Conservation (phyloP, 176 grass and related monocot species). For the Cocos nucifera region DNA sequence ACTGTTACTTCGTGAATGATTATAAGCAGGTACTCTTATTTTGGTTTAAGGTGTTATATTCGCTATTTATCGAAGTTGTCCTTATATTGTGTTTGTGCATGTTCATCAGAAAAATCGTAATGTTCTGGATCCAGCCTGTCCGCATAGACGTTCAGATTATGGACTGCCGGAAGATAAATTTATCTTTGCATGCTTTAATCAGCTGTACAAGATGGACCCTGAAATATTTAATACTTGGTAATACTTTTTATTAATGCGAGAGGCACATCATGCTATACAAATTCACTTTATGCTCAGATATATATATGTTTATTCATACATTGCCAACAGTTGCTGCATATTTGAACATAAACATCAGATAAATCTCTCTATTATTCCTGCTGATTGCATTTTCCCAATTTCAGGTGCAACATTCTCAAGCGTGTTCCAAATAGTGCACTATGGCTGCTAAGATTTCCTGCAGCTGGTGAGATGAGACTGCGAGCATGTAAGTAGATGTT, state of each 20-base stretch:
- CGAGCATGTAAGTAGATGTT: slow-evolving; percentile 59
- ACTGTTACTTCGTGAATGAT: slow-evolving; percentile 91
- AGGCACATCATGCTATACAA: no score
- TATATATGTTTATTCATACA: no score
- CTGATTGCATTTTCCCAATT: no score
- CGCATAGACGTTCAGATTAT: slow-evolving; percentile 72
- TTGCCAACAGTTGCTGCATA: no score
- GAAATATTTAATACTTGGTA: slow-evolving; percentile 92
- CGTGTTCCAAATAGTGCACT: slow-evolving; percentile 63
- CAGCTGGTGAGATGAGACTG: slow-evolving; percentile 65
- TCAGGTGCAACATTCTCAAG: slow-evolving; percentile 89
- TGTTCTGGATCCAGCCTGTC: slow-evolving; percentile 42
- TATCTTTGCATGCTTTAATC: slow-evolving; percentile 93
- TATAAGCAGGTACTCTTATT: slow-evolving; percentile 65
- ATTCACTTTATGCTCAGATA: no score
- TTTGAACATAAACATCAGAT: no score
- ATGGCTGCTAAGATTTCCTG: slow-evolving; percentile 87
- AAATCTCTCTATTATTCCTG: no score
- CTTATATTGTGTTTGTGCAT: slow-evolving; percentile 2
- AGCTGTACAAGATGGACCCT: slow-evolving; percentile 96
- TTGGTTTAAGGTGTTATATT: not conserved
- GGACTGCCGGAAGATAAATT: slow-evolving; percentile 70
- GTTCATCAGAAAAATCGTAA: slow-evolving; percentile 51
- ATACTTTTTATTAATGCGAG: not conserved
- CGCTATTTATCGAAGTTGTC: no score